phyloP scores from a whole-genome alignment of 2,329 filamentous ascomycete species.

The Chrysoporthe deuterocubensis region DNA sequence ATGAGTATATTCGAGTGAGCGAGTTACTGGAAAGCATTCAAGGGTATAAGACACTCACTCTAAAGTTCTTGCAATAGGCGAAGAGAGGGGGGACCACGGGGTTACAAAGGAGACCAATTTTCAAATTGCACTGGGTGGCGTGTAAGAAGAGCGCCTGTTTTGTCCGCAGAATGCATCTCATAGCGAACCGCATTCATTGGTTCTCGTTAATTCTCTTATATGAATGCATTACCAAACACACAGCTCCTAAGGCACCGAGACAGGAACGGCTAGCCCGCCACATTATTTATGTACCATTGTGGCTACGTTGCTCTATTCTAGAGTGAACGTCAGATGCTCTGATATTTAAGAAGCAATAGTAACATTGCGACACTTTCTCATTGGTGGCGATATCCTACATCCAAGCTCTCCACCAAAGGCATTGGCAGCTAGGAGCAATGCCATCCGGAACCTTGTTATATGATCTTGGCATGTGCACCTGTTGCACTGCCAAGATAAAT shows the following conservation, averaged over 20 bases:
- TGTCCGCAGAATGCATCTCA: background rate
- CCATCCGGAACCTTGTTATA: background rate
- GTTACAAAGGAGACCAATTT: background rate
- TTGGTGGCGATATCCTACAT: background rate
- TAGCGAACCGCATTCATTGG: background rate
- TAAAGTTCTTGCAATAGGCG: background rate
- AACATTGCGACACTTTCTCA: background rate
- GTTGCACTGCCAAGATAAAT: slow-evolving; percentile 3
- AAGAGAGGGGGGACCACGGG: background rate
- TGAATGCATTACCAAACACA: background rate
- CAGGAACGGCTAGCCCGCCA: background rate
- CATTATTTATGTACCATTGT: background rate
- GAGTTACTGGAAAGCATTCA: slow-evolving; percentile 44
- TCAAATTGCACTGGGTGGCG: background rate
- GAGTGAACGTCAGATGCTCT: background rate
- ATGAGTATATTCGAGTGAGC: slow-evolving; percentile 41
- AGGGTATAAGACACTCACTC: slow-evolving; percentile 39
- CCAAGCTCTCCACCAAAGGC: background rate
- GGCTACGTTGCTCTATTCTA: background rate
- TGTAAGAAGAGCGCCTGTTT: background rate
- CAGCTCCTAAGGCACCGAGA: background rate
- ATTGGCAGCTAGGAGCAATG: background rate
- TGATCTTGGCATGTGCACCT: background rate
- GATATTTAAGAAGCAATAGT: background rate
- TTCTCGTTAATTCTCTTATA: background rate